A percentile compares a stretch with the other conserved stretches of the same genome.
Evolutionary conservation across 108 stramenopile species (phyloP).

Genomic region (Cylindrotheca fusiformis): DNA sequence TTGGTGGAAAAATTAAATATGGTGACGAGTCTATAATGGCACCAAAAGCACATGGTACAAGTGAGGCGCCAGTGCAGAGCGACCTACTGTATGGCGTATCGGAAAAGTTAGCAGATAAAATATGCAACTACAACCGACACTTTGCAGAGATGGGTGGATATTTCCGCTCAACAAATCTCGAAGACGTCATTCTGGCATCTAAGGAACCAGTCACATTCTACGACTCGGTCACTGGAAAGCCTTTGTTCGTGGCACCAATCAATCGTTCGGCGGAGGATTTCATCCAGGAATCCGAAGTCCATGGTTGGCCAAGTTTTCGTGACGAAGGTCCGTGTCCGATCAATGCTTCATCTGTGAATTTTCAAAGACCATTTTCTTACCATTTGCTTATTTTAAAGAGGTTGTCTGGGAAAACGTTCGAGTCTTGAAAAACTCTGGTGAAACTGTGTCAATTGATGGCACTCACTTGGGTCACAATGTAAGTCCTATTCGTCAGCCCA

Average conservation of each 20-base stretch:
- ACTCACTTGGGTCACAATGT: conserved; percentile 60
- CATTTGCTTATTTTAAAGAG: neutral
- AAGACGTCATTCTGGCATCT: conserved; percentile 35
- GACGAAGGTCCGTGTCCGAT: conserved; percentile 41
- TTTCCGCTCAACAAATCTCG: conserved; percentile 61
- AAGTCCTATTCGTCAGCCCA: too few relatives aligned
- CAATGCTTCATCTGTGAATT: neutral
- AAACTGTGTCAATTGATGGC: conserved; percentile 80
- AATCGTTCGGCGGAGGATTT: conserved; percentile 76
- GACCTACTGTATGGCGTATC: conserved; percentile 58
- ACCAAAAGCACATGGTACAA: conserved; percentile 73
- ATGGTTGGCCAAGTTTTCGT: conserved; percentile 69
- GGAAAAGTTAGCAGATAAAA: conserved; percentile 61
- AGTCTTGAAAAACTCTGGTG: conserved; percentile 73
- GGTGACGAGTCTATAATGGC: conserved; percentile 56
- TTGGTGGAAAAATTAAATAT: conserved; percentile 41
- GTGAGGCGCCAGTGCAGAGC: conserved; percentile 53
- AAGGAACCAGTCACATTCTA: conserved; percentile 71
- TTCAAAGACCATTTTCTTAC: neutral
- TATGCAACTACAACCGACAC: conserved; percentile 82
- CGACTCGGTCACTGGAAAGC: conserved; percentile 88
- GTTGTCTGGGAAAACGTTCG: conserved; percentile 90
- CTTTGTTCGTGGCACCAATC: conserved; percentile 75
- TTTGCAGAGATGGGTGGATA: conserved; percentile 88
- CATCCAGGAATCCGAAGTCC: conserved; percentile 32